Percentiles rank a stretch among this genome's conserved stretches.
Conservation (phyloP, 2,329 filamentous ascomycete genomes). For the Pyricularia grisea region DNA sequence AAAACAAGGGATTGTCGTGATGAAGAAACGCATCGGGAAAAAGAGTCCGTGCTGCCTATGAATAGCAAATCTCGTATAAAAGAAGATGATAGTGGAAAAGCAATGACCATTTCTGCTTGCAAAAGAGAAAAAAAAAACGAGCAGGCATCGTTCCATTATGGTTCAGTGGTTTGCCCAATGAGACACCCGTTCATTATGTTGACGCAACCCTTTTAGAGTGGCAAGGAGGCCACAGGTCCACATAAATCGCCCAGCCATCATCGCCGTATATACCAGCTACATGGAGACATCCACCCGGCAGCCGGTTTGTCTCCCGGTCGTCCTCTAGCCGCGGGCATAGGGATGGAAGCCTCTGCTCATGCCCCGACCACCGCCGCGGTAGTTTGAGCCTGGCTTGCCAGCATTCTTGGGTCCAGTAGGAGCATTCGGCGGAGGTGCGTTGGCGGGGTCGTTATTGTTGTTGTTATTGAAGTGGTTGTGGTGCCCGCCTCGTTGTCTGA, state of each 20-base stretch:
- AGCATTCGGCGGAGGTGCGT: constrained; percentile 66
- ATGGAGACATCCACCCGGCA: neutral
- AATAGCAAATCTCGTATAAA: neutral
- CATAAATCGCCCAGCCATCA: too few relatives aligned
- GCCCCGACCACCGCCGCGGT: constrained; percentile 78
- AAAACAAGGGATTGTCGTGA: neutral
- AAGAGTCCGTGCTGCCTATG: neutral
- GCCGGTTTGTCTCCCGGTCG: neutral
- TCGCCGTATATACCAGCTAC: neutral
- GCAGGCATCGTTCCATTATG: too few relatives aligned
- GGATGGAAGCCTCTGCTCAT: constrained; percentile 71
- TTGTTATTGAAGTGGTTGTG: constrained; percentile 17
- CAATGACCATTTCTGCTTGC: neutral
- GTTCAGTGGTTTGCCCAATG: too few relatives aligned
- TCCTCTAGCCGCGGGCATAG: constrained; percentile 36
- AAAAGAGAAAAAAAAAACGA: too few relatives aligned
- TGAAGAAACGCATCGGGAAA: neutral
- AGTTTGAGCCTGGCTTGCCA: constrained; percentile 83
- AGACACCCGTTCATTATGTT: neutral
- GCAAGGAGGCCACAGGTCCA: neutral
- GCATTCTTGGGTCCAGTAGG: constrained; percentile 96
- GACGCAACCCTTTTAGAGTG: neutral
- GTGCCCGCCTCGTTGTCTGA: constrained; percentile 22
- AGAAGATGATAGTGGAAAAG: neutral
- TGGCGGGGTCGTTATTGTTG: constrained; percentile 35